phyloP scores from a whole-genome alignment of 768 basidiomycete genomes.

The Scleroderma citrinum region DNA sequence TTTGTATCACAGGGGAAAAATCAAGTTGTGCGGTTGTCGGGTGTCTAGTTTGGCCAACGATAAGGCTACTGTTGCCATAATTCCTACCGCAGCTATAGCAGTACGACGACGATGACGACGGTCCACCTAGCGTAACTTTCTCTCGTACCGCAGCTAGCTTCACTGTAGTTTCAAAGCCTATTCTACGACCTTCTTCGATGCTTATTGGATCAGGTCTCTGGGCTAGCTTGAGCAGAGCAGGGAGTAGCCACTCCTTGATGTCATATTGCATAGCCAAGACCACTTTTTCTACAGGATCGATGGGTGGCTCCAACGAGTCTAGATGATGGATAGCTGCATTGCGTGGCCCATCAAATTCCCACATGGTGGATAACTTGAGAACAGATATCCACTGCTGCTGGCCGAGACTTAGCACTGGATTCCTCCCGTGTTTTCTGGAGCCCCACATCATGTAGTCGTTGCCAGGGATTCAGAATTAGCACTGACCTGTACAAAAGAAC shows the following conservation, averaged over 20 bases:
- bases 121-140: background rate
- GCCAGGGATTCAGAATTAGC: no score
- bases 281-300: no score
- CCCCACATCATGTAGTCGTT: no score
- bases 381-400: background rate
- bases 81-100: background rate
- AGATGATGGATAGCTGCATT: no score
- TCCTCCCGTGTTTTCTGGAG: background rate
- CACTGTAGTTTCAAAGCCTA: background rate
- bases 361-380: slow-evolving; percentile 1
- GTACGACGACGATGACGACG: no score
- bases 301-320: no score
- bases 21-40: background rate
- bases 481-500: slow-evolving; percentile 13
- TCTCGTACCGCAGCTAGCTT: background rate
- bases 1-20: background rate
- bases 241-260: no score
- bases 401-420: background rate
- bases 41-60: background rate
- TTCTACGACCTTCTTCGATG: background rate
- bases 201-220: background rate
- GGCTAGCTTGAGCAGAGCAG: no score
- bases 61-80: background rate
- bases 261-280: no score
- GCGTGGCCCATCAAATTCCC: background rate